Evolutionary conservation across 1,284 basidiomycete genomes (phyloP), one percentile per base, ranked within the genome.

Genomic region (Tremellales sp.): DNA sequence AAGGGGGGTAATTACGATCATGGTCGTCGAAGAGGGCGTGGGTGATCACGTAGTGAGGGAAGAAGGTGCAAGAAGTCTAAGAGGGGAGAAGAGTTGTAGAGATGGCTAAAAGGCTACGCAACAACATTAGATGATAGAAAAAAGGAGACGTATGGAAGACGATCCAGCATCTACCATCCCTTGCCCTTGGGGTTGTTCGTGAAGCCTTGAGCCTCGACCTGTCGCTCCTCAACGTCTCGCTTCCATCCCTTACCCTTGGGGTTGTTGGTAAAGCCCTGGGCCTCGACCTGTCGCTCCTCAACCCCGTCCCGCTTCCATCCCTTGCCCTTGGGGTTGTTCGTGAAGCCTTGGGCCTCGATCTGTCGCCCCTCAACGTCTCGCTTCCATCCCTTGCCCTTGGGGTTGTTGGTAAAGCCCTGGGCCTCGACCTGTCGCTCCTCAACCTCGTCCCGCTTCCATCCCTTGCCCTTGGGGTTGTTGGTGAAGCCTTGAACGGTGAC

Each of bases 281-380:
- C 40, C 39, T 57, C 55, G 23, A 43, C 54, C 29, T 57, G 52
- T 11, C 49, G 46, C 52, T 54, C 52, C 56, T 31, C 29, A 15
- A 31, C 15, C 15, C 15, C 29, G 29, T 31, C 29, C 29, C 29
- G 8, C 29, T 31, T 31, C 29, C 29, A 31, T 31, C 29, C 29
- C 29, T 31, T 31, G 29, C 8, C 15, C 29, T 31, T 31, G 29
- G 8, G 8, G 8, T 15, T 15, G 15, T 8, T 8, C 10, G 10
- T 15, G 15, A 31, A 15, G 8, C 29, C 29, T 31, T 31, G 29
- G 29, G 29, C 29, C 15, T 31, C 29, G 15, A 31, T 15, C 15
- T 31, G 29, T 31, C 29, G 29, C 15, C 15, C 29, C 29, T 31
- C 29, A 8, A 31, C 29, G 8, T 31, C 29, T 15, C 29, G 8